phyloP scores from a whole-genome alignment of 495 filamentous ascomycete genomes.

The Hypoxylon subgilvum region DNA sequence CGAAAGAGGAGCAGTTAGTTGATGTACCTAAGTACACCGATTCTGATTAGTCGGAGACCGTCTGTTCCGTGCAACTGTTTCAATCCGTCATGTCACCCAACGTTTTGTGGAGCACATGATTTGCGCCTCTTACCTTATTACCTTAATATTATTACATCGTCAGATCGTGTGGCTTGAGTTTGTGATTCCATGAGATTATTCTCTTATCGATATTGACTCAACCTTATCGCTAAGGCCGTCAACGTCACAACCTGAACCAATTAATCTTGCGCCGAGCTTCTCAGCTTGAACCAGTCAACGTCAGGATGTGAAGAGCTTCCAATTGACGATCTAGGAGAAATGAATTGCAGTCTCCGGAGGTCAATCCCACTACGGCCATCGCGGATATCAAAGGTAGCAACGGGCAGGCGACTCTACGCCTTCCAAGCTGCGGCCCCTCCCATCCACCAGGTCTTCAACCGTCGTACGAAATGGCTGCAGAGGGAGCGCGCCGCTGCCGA shows the following conservation, averaged over 20 bases:
- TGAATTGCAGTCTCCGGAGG: constrained; percentile 34
- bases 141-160: no score
- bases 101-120: constrained; percentile 32
- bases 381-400: constrained; percentile 10
- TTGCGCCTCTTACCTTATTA: constrained; percentile 10
- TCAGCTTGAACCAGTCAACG: background rate
- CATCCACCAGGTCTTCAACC: constrained; percentile 88
- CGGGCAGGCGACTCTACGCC: constrained; percentile 66
- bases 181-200: no score
- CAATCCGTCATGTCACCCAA: constrained; percentile 1
- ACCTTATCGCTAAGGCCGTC: background rate
- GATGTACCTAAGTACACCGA: no score
- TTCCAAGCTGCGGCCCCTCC: constrained; percentile 76
- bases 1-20: constrained; percentile 27
- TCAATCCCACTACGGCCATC: constrained; percentile 6
- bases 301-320: constrained; percentile 22
- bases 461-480: constrained; percentile 82
- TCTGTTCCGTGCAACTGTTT: no score
- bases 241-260: constrained; percentile 24
- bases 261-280: constrained; percentile 3
- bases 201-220: constrained; percentile 12
- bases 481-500: constrained; percentile 82
- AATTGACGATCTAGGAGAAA: constrained; percentile 34
- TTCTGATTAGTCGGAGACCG: constrained; percentile 7
- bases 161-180: constrained; percentile 26